Base-by-base conservation (phyloP, 768 basidiomycete species). In the Imleria badia region DNA sequence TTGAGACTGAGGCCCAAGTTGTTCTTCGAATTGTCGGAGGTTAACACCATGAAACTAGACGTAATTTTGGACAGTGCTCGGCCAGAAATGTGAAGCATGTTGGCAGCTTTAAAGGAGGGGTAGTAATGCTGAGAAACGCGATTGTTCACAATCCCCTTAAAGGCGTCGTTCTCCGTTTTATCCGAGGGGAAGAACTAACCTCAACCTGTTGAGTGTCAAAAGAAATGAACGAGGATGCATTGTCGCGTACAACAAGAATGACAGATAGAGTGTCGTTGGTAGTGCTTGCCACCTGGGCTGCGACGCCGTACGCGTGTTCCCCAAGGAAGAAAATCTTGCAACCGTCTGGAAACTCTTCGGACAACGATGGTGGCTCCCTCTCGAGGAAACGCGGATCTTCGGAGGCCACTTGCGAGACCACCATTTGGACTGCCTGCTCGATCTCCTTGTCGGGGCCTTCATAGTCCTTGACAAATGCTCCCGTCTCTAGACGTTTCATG, bases 321-420 rank as follows among this genome's bases (percentile, higher is more conserved):
- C 96, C 95, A 8, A 98, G 79, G 84, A 98, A 98, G 74, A 99
- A 97, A 29, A 98, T 90, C 66, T 88, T 91, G 69, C 85, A 89
- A 1, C 89, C 91, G 0, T 83, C 84, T 0, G 95, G 94, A 73
- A 92, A 98, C 67, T 98, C 97, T 49, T 93, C 86, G 0, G 84
- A 78, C 30, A 98, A 72, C 0, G 91, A 85, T 1, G 92, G 89
- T 0, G 97, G 83, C 10, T 83, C 85, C 62, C 83, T 82, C 72
- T 98, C 97, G 41, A 91, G 52, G 69, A 81, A 91, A 29, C 90
- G 86, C 26, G 93, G 89, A 67, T 99, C 97, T 71, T 98, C 94
- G 5, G 88, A 91, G 12, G 79, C 77, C 35, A 98, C 91, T 55
- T 89, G 79, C 0, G 82, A 76, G 15, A 98, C 81, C 23, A 85